Base-by-base conservation (phyloP, 139 green algal genomes). In the Deuterostichococcus epilithicus region DNA sequence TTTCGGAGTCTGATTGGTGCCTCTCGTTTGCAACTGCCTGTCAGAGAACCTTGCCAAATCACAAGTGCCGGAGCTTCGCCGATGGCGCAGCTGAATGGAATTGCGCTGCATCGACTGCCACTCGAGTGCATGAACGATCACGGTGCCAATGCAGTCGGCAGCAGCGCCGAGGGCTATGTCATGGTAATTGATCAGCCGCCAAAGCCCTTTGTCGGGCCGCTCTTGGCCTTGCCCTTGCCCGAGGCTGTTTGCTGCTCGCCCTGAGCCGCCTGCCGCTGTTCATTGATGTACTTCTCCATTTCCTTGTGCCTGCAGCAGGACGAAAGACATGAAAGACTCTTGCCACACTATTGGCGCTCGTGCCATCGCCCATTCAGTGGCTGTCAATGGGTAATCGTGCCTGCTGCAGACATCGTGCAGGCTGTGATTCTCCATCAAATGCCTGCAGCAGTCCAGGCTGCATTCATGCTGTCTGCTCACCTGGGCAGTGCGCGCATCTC, bases 221-320 rank as follows among this genome's bases (percentile, higher is more conserved):
- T 20, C 52, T 63, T 63, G 52, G 52, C 18, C 52, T 63, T 63
- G 20, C 52, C 3, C 10, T 3, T 28, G 52, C 52, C 28, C 18
- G 13, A 13, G 26, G 10, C 70, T 23, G 52, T 20, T 28, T 13
- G 13, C 52, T 63, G 52, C 3, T 3, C 5, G 52, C 52, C 90
- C 82, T n/a, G n/a, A n/a, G 52, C 52, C 5, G 52, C 52, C 52
- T 25, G 20, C 25, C 90, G 80, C 4, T 87, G 86, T 69, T 90
- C 65, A 33, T 93, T 71, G 36, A 97, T 93, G 79, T 97, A 97
- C 3, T 94, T 75, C 78, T 88, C 79, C 60, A 97, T 75, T 81
- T 97, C 93, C 81, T 83, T 83, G 79, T 89, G 93, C 74, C 88
- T 94, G 87, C 28, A 76, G n/a, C n/a, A 70, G 36, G 3, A 8